Conservation (phyloP, 2,329 filamentous ascomycete genomes). For the Orbilia quercus region DNA sequence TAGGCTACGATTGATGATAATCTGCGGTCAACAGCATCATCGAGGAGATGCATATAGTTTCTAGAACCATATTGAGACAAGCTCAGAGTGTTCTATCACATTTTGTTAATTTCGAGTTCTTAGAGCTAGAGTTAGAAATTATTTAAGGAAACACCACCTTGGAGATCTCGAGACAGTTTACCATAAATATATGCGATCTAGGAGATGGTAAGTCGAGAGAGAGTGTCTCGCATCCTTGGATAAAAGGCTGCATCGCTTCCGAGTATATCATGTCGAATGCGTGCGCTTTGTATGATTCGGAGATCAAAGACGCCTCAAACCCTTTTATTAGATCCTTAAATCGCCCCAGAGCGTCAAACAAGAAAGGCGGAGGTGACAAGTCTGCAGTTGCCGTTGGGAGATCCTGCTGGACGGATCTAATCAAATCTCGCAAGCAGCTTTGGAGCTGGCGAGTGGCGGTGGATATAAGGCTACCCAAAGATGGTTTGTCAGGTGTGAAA, state of each 20-base stretch:
- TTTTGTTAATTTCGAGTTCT: neutral
- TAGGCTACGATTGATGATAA: conserved; percentile 71
- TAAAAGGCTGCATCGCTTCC: conserved; percentile 86
- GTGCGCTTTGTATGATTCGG: conserved; percentile 70
- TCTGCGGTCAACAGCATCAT: conserved; percentile 69
- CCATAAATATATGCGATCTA: conserved; percentile 74
- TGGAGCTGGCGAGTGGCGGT: conserved; percentile 86
- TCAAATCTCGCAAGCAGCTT: conserved; percentile 81
- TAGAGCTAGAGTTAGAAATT: neutral
- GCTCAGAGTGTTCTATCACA: conserved; percentile 40
- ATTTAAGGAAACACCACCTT: conserved; percentile 73
- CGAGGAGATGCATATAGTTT: conserved; percentile 69
- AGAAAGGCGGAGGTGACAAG: conserved; percentile 80
- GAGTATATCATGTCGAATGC: conserved; percentile 80
- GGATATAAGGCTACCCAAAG: conserved; percentile 70
- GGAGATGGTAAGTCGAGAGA: conserved; percentile 71
- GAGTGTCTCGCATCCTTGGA: conserved; percentile 78
- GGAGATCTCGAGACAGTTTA: conserved; percentile 76
- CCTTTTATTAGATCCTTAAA: conserved; percentile 83
- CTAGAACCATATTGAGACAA: conserved; percentile 60
- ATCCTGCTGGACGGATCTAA: conserved; percentile 78
- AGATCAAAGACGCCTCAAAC: conserved; percentile 81
- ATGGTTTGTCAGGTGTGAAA: neutral
- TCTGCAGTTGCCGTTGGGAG: conserved; percentile 77
- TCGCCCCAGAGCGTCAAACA: conserved; percentile 81